Base-by-base conservation (phyloP, 1,139 yeast genomes). In the Meyerozyma athensensis region DNA sequence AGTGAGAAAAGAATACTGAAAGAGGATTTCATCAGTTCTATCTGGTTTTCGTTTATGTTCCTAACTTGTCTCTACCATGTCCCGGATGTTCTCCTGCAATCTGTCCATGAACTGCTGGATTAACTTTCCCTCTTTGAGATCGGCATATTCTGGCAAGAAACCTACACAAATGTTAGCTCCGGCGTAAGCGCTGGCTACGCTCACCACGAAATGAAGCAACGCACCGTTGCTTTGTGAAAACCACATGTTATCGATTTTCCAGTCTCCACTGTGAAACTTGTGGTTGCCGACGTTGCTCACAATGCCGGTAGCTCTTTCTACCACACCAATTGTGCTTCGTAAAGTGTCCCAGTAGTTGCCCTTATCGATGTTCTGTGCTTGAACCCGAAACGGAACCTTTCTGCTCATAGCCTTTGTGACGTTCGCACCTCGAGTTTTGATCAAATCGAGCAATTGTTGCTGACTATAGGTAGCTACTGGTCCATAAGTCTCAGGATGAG, bases 211-310 rank as follows among this genome's bases (percentile, higher is more conserved):
- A 35, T 54, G 48, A 7, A 43, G 37, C 7, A 43, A 38, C 4
- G 46, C 36, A 1, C 66, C 65, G 22, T 49, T 43, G 35, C 53
- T 50, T 46, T 58, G 65, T 33, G 55, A 48, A 36, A 63, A 63
- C 41, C 52, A 42, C 20, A 59, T 37, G 31, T 61, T 52, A 16
- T 47, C 46, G 6, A 49, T 46, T 23, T 44, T 30, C 54, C 58
- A 50, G 16, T 42, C 43, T 4, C 49, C 49, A 6, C 34, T 26
- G 3, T 30, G 13, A 19, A 40, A 32, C 3, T 40, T 38, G 5
- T 37, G 38, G 28, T 34, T 36, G 5, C 68, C 68, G 17, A 62
- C 36, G 39, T 63, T 63, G 5, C 67, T 61, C 2, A 59, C 37
- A 42, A 53, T 64, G 18, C 59, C 36, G 7, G 59, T 50, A 13